Percentiles rank a stretch among this genome's conserved stretches.
These are phyloP conservation scores for Penicillium sp. DNA, from an alignment of 2,329 filamentous ascomycete species.

Conservation along the genomic window DNA sequence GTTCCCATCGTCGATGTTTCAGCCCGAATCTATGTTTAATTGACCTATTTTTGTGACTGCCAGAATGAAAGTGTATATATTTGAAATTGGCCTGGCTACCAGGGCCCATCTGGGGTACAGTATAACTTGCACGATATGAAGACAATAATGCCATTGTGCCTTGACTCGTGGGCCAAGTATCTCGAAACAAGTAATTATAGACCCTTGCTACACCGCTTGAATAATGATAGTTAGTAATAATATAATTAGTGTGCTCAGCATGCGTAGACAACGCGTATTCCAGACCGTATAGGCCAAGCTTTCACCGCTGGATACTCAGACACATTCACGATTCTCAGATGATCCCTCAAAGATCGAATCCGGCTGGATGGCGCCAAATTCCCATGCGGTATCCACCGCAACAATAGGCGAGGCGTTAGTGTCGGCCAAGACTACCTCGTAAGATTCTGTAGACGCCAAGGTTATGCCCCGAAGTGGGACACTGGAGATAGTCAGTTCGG, in stretches of 20 bases:
- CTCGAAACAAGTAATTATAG: neutral
- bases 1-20: conserved; percentile 12
- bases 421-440: conserved; percentile 18
- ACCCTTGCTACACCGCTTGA: neutral
- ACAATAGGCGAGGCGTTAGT: conserved; percentile 3
- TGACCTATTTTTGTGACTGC: neutral
- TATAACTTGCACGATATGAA: neutral
- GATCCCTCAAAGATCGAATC: conserved; percentile 1
- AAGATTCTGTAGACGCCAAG: conserved; percentile 17
- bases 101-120: neutral
- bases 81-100: neutral
- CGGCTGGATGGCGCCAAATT: conserved; percentile 3
- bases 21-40: conserved; percentile 1
- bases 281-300: neutral
- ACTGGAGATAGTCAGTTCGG: conserved; percentile 11
- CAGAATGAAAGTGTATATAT: neutral
- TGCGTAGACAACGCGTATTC: neutral
- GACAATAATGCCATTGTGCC: no score
- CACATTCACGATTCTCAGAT: neutral
- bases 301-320: neutral
- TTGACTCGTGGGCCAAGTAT: neutral
- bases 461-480: conserved; percentile 18
- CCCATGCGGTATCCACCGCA: conserved; percentile 1
- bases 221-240: neutral
- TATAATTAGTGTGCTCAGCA: neutral